Evolutionary conservation across 306 rosid genomes (phyloP).

Genomic region (Adenanthera pavonina): DNA sequence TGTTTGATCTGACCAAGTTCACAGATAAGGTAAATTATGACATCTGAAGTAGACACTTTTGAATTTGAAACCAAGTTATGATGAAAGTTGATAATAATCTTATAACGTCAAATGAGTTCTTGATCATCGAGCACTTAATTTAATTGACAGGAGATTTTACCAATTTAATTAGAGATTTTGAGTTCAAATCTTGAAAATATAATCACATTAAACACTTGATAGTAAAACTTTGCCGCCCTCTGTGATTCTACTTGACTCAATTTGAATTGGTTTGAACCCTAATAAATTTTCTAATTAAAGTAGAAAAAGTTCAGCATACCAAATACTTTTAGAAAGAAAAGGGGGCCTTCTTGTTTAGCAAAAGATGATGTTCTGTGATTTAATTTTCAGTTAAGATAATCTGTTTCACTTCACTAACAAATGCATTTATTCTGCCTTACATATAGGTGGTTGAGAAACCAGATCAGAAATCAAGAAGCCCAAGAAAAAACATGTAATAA

Average conservation of each 20-base stretch:
- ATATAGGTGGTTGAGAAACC: constrained; percentile 70
- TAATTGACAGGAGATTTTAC: too few species aligned
- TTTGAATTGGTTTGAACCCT: too few species aligned
- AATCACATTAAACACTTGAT: too few species aligned
- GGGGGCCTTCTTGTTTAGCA: constrained; percentile 2
- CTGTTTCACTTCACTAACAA: constrained; percentile 24
- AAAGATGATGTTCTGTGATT: constrained; percentile 18
- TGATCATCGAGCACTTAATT: too few species aligned
- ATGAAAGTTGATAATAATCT: constrained; percentile 11
- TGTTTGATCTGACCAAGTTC: constrained; percentile 67
- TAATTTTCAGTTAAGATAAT: constrained; percentile 11
- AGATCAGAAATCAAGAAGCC: constrained; percentile 7
- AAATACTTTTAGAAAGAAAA: background rate
- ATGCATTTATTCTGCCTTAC: constrained; percentile 35
- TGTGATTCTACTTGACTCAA: too few species aligned
- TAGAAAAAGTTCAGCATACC: too few species aligned
- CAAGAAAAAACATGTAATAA: too few species aligned
- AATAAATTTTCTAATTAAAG: too few species aligned
- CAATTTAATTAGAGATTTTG: too few species aligned
- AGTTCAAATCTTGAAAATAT: too few species aligned
- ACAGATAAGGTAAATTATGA: constrained; percentile 58
- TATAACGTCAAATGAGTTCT: background rate
- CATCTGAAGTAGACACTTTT: constrained; percentile 20
- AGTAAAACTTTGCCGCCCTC: too few species aligned
- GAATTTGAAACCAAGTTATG: constrained; percentile 17